A percentile compares a stretch with the other conserved stretches of the same genome.
Evolutionary conservation across 2,329 filamentous ascomycete species (phyloP).

Genomic region (Fusarium sp.): DNA sequence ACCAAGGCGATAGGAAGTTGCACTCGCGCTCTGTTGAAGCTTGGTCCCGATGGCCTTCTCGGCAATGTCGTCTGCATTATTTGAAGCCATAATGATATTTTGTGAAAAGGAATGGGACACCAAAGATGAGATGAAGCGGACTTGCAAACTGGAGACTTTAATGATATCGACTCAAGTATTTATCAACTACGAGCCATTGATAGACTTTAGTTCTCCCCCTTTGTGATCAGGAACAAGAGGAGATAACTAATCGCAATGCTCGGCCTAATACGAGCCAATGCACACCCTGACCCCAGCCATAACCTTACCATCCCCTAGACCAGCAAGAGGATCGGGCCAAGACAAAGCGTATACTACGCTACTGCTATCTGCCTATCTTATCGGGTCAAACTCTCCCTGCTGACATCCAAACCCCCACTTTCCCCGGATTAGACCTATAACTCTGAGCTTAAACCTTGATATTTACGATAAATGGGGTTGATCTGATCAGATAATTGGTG

Average conservation of each 20-base stretch:
- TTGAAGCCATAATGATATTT: background rate
- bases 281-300: background rate
- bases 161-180: background rate
- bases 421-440: background rate
- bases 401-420: slow-evolving; percentile 9
- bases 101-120: background rate
- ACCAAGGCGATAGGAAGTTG: background rate
- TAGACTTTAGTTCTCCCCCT: background rate
- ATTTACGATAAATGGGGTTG: slow-evolving; percentile 2
- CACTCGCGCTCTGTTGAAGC: background rate
- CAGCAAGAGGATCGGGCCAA: background rate
- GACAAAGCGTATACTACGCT: background rate
- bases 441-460: background rate
- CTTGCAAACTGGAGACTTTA: background rate
- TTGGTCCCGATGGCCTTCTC: slow-evolving; percentile 8
- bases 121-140: background rate
- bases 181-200: background rate
- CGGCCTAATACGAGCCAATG: background rate
- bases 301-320: background rate
- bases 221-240: background rate
- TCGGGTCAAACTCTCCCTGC: background rate
- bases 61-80: background rate
- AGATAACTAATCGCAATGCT: background rate
- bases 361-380: slow-evolving; percentile 12
- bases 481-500: slow-evolving; percentile 1